Base-by-base conservation (phyloP, 2,329 filamentous ascomycete species). In the Aspergillus persii region DNA sequence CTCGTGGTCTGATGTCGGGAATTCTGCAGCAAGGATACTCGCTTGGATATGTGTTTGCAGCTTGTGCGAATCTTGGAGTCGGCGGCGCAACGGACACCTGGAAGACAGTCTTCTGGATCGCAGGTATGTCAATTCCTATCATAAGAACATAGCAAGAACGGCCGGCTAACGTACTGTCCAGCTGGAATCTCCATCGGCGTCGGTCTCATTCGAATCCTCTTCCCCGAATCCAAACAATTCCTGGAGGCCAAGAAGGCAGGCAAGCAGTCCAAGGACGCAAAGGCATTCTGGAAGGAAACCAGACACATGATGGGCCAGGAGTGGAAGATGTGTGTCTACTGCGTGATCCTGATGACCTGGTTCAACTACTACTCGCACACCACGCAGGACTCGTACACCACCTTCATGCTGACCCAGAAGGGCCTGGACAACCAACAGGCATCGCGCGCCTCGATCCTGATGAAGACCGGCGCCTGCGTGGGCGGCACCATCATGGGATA, bases 1-100 rank as follows among this genome's bases (percentile, higher is more conserved):
- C 90, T 7, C 83, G 91, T 71, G 91, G 91, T 66, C 80, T 95
- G 41, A 90, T 95, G 84, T 91, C 88, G 12, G 91, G 91, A 56
- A 89, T 95, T 53, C 77, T 94, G 18, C 91, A 95, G 69, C 90
- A 92, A 74, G 91, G 91, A 2, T 93, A 92, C 71, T 89, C 89
- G 0, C 83, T 92, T 63, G 91, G 91, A 33, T 94, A 94, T 69
- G 86, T 95, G 46, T 81, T 92, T 62, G 91, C 91, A 5, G 90
- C 90, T 46, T 72, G 69, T 61, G 86, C 85, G 68, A 92, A 90
- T 64, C 84, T 92, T 46, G 89, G 88, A 52, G 88, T 92, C 15
- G 89, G 89, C 33, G 88, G 73, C 47, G 56, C 30, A 6, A 71
- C 67, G 5, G 68, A 74, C 0, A 72, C 82, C 48, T 93, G 89